Percentiles rank a stretch among this genome's conserved stretches.
These are phyloP conservation scores for Groenewaldozyma salmanticensis DNA, from an alignment of 805 yeast species.

Conservation along the genomic window DNA sequence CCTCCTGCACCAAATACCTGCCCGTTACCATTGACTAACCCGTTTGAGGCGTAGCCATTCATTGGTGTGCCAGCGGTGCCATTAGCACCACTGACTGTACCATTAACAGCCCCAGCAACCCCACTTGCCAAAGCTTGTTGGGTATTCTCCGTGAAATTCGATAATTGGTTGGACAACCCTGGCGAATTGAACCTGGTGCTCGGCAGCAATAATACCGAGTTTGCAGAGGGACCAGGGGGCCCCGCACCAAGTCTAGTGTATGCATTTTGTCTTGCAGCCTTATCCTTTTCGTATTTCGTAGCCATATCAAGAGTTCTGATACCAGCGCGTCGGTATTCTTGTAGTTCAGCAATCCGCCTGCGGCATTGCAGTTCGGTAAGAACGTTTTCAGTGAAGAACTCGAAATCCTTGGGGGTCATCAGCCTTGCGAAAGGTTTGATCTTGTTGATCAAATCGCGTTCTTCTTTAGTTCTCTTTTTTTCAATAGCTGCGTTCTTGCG, in stretches of 20 bases:
- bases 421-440: constrained; percentile 75
- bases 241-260: constrained; percentile 37
- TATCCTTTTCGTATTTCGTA: constrained; percentile 78
- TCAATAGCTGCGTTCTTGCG: constrained; percentile 72
- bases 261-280: constrained; percentile 53
- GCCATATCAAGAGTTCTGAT: constrained; percentile 79
- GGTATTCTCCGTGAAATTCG: neutral
- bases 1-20: neutral
- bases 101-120: neutral
- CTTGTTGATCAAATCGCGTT: constrained; percentile 66
- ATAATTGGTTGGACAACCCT: neutral
- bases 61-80: constrained; percentile 1
- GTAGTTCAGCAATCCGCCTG: constrained; percentile 76
- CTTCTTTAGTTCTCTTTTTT: constrained; percentile 81
- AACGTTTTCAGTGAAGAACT: constrained; percentile 61
- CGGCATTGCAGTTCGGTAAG: constrained; percentile 70
- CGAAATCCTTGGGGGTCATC: constrained; percentile 74
- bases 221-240: constrained; percentile 1
- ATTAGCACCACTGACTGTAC: constrained; percentile 1
- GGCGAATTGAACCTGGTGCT: neutral
- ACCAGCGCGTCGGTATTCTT: constrained; percentile 89
- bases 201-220: neutral
- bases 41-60: neutral
- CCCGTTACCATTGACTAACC: constrained; percentile 10
- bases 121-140: neutral